Evolutionary conservation across 495 filamentous ascomycete species (phyloP).

Genomic region (Neurospora sp.): DNA sequence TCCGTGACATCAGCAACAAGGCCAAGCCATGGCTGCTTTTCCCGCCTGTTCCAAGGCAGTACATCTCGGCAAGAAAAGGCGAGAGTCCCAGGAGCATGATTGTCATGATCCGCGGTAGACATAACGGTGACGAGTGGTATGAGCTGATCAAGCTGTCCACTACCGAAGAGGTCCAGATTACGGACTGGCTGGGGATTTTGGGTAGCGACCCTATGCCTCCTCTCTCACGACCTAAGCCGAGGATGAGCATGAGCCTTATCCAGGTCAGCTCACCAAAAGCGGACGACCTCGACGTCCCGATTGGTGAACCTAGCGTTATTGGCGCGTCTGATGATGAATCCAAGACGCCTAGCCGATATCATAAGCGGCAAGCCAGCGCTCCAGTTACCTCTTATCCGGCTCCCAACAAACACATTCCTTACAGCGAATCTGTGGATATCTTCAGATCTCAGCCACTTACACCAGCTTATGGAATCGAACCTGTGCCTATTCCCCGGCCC

Average conservation of each 20-base stretch:
- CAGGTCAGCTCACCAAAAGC: conserved; percentile 39
- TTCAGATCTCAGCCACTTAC: neutral
- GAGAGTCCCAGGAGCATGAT: conserved; percentile 61
- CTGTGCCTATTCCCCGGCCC: conserved; percentile 41
- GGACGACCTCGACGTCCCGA: conserved; percentile 54
- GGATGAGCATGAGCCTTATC: conserved; percentile 17
- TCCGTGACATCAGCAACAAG: conserved; percentile 72
- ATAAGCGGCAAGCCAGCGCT: conserved; percentile 7
- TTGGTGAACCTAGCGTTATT: conserved; percentile 52
- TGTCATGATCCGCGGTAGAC: conserved; percentile 69
- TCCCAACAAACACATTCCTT: conserved; percentile 31
- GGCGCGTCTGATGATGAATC: conserved; percentile 7
- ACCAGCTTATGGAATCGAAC: conserved; percentile 10
- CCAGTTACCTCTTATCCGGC: conserved; percentile 25
- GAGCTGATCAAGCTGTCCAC: conserved; percentile 66
- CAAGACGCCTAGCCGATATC: conserved; percentile 19
- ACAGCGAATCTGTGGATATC: neutral
- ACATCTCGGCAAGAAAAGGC: conserved; percentile 71
- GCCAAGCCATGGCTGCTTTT: conserved; percentile 79
- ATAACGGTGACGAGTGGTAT: conserved; percentile 58
- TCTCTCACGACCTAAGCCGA: conserved; percentile 25
- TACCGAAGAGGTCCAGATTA: conserved; percentile 61
- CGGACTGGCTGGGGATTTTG: conserved; percentile 81
- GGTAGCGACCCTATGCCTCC: conserved; percentile 70
- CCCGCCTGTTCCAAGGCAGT: conserved; percentile 59